Base-by-base conservation (phyloP, 805 yeast genomes). In the Starmera caribaea region DNA sequence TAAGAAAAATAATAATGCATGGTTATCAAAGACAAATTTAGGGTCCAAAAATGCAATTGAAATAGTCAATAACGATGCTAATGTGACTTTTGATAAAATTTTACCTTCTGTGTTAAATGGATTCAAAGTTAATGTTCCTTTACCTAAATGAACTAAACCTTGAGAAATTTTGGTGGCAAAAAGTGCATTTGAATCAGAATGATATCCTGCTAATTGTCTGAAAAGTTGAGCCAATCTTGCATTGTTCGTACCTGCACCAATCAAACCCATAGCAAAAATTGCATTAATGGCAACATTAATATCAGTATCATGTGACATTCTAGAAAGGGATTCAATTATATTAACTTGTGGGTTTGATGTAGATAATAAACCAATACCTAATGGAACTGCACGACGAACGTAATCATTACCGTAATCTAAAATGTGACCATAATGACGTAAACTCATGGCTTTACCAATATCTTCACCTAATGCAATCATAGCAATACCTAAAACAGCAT, bases 221-320 rank as follows among this genome's bases (percentile, higher is more conserved):
- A 92, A 73, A 47, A 92, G 71, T 66, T 92, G 98, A 4, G 97
- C 97, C 47, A 92, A 71, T 66, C 99, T 82, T 8, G 99, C 98
- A 59, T 92, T 92, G 64, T 92, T 90, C 26, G 98, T 92, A 64
- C 99, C 99, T 16, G 97, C 92, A 58, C 98, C 98, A 51, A 90
- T 95, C 46, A 92, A 66, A 40, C 99, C 99, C 97, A 92, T 89
- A 34, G 96, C 80, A 54, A 86, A 90, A 47, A 92, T 88, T 16
- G 98, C 88, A 58, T 89, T 92, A 59, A 81, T 81, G 7, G 97
- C 96, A 40, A 92, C 96, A 55, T 86, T 95, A 50, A 85, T 66
- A 60, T 92, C 97, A 41, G 86, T 80, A 56, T 92, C 99, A 63
- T 92, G 99, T 8, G 97, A 87, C 65, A 86, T 88, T 59, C 98